Evolutionary conservation across 371 early-diverging fungal genomes (phyloP), one percentile per base, ranked within the genome.

Genomic region (Circinella umbellata): DNA sequence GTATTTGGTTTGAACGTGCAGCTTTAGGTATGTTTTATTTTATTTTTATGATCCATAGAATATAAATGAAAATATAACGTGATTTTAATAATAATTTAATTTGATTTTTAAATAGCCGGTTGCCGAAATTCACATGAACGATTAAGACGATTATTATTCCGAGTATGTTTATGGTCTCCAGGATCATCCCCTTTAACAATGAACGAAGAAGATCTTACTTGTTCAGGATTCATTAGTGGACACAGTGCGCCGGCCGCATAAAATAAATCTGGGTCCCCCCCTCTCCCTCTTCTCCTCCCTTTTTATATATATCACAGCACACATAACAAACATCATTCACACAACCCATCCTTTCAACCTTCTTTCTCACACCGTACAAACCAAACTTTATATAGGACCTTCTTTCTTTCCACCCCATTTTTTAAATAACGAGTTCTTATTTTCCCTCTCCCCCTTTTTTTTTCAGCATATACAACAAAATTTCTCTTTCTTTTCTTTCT

Each of bases 1-100:
- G 88, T 3, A 54, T 73, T 42, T 92, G 91, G 90, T 92, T 91
- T 68, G 86, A 86, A 69, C 83, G 86, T 34, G 92, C 92, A 39
- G 90, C 91, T 17, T 54, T 81, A 60, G 78, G 80, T 79, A 79
- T 64, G 73, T 36, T 70, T n/a, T 27, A 1, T 27, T 27, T 27
- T 27, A 27, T 27, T 2, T 1, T 27, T 27, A 27, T 27, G 0
- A 27, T 27, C 27, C 0, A 27, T 27, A 27, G 27, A 27, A 27
- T n/a, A n/a, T n/a, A 27, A 27, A 27, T 27, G 27, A 27, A n/a
- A n/a, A 27, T 27, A 27, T 27, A 27, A 27, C 27, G 27, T 27
- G 27, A n/a, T n/a, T n/a, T n/a, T n/a, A n/a, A n/a, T 27, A 2
- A 27, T 27, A 27, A 27, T 27, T 27, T 27, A 27, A 27, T 27